A percentile compares a stretch with the other conserved stretches of the same genome.
These are phyloP conservation scores for Moringa oleifera DNA, from an alignment of 345 rosid genomes.

Conservation along the genomic window DNA sequence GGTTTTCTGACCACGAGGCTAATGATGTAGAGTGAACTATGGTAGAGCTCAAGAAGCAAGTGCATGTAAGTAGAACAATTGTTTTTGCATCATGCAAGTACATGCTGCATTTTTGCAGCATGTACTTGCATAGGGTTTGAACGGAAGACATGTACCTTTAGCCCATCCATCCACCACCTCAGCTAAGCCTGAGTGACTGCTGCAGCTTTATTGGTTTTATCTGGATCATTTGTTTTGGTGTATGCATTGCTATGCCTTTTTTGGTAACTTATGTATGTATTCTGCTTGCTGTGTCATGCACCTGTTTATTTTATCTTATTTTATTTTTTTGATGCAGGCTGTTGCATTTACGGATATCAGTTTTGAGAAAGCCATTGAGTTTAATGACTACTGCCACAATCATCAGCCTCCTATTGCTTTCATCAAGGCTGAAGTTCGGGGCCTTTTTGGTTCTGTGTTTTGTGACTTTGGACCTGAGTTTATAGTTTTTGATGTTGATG, in stretches of 20 bases:
- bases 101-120: no score
- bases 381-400: constrained; percentile 76
- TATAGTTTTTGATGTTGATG: constrained; percentile 88
- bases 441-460: constrained; percentile 91
- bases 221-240: not conserved
- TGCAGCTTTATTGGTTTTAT: not conserved
- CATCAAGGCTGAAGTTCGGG: constrained; percentile 90
- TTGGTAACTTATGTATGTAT: not conserved
- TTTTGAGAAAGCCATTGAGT: constrained; percentile 71
- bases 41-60: no score
- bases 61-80: no score
- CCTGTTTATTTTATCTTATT: constrained; percentile 16
- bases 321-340: constrained; percentile 53
- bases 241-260: not conserved
- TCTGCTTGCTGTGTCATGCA: not conserved
- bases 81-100: no score
- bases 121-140: no score
- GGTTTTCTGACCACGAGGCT: not conserved
- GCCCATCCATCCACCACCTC: no score
- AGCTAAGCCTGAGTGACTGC: not conserved
- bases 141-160: no score
- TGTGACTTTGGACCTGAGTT: constrained; percentile 97
- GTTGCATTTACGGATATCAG: constrained; percentile 84
- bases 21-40: not conserved
- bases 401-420: constrained; percentile 90